These are phyloP conservation scores for Metarhizium rileyi DNA, from an alignment of 2,329 filamentous ascomycete species.

Conservation along the genomic window DNA sequence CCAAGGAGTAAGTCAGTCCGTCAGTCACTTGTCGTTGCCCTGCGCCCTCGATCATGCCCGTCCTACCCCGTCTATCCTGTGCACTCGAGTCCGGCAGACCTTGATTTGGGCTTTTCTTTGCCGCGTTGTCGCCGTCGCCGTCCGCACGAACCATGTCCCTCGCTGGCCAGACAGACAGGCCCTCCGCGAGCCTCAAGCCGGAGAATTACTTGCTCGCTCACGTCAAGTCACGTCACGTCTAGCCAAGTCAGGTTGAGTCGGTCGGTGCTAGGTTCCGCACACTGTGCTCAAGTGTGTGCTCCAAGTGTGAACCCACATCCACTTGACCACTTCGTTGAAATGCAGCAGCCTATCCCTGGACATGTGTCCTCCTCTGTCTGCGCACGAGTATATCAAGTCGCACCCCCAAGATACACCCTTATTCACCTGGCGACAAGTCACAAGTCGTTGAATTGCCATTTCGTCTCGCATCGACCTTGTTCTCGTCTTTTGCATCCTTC, in stretches of 20 bases:
- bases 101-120: not conserved
- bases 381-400: conserved; percentile 9
- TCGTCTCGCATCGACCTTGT: not conserved
- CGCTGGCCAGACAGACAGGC: not conserved
- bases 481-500: not conserved
- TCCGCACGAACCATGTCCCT: not conserved
- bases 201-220: no score
- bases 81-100: not conserved
- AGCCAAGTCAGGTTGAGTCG: no score
- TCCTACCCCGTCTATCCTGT: not conserved
- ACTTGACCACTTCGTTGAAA: conserved; percentile 6
- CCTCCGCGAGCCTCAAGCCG: not conserved
- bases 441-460: not conserved
- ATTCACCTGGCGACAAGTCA: not conserved
- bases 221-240: no score
- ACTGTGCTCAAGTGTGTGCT: not conserved
- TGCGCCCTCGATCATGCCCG: not conserved
- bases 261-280: no score
- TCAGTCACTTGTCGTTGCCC: not conserved
- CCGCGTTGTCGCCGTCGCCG: not conserved
- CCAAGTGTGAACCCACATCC: conserved; percentile 7
- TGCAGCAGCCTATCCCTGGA: conserved; percentile 12
- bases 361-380: conserved; percentile 18
- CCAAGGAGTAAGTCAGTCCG: conserved; percentile 10
- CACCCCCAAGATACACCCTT: conserved; percentile 3